These are phyloP conservation scores for Debaryomycetaceae sp. DNA, from an alignment of 1,139 yeast genomes.

Conservation along the genomic window DNA sequence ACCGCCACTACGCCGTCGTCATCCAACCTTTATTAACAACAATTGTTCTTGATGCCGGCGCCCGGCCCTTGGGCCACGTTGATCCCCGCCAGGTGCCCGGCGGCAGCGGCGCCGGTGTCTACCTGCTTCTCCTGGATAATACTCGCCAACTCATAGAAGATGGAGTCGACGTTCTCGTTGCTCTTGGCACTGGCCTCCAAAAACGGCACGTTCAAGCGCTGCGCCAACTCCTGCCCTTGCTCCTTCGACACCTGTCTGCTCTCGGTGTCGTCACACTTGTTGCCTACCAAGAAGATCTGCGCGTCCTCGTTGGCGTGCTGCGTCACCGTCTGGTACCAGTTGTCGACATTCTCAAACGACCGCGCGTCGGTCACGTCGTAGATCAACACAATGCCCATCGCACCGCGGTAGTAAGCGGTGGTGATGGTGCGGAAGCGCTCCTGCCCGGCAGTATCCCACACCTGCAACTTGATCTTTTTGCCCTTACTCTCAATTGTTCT, in stretches of 20 bases:
- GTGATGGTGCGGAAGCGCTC: slow-evolving; percentile 97
- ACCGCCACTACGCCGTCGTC: too few species aligned
- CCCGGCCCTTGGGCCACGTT: slow-evolving; percentile 39
- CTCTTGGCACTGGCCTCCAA: slow-evolving; percentile 96
- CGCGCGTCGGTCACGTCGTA: slow-evolving; percentile 96
- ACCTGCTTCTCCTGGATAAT: slow-evolving; percentile 76
- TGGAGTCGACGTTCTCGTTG: slow-evolving; percentile 85
- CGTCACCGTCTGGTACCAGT: slow-evolving; percentile 92
- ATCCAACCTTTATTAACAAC: slow-evolving; percentile 27
- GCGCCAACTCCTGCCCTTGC: slow-evolving; percentile 89
- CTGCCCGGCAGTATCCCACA: slow-evolving; percentile 99
- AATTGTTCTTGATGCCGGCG: slow-evolving; percentile 29
- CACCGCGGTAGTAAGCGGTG: slow-evolving; percentile 97
- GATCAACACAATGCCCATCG: slow-evolving; percentile 94
- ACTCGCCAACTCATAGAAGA: slow-evolving; percentile 87
- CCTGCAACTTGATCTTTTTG: slow-evolving; percentile 87
- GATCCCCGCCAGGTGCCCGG: slow-evolving; percentile 33
- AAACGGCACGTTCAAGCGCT: slow-evolving; percentile 82
- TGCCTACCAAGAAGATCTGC: slow-evolving; percentile 88
- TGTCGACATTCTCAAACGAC: slow-evolving; percentile 79
- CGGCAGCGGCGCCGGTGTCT: slow-evolving; percentile 25
- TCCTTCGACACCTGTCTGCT: slow-evolving; percentile 73
- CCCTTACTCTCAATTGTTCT: slow-evolving; percentile 94
- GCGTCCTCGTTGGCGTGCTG: slow-evolving; percentile 97
- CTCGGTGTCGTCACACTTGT: slow-evolving; percentile 87